A percentile compares a stretch with the other conserved stretches of the same genome.
These are phyloP conservation scores for Hypoxylon rickii DNA, from an alignment of 495 filamentous ascomycete genomes.

Conservation along the genomic window DNA sequence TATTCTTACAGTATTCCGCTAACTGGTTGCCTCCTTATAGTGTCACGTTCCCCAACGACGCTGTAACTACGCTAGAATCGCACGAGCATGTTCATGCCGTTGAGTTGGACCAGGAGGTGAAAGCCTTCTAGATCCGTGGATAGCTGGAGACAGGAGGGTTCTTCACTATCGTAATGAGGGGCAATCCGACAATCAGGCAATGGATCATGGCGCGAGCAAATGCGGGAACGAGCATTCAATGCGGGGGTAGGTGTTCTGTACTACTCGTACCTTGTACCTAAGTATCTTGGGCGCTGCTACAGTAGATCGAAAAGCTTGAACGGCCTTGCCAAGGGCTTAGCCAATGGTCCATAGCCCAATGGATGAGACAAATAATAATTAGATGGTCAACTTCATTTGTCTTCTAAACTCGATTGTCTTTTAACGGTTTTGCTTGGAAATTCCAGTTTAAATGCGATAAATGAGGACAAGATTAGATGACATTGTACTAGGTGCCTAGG, in stretches of 20 bases:
- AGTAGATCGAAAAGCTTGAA: conserved; percentile 20
- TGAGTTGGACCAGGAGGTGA: conserved; percentile 73
- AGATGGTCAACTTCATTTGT: too few relatives aligned
- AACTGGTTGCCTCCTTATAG: conserved; percentile 48
- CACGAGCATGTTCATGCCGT: conserved; percentile 72
- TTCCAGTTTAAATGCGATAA: too few relatives aligned
- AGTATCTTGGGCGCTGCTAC: not conserved
- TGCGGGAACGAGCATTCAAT: conserved; percentile 6
- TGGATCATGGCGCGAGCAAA: conserved; percentile 13
- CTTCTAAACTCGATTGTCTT: too few relatives aligned
- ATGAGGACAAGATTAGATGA: too few relatives aligned
- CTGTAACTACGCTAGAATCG: conserved; percentile 62
- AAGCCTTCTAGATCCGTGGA: conserved; percentile 62
- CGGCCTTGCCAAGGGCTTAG: conserved; percentile 27
- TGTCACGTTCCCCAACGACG: conserved; percentile 71
- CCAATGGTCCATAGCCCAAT: too few relatives aligned
- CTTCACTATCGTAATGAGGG: conserved; percentile 19
- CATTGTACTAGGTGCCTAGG: too few relatives aligned
- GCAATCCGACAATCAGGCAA: conserved; percentile 21
- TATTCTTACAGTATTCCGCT: not conserved
- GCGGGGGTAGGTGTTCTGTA: conserved; percentile 12
- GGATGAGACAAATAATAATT: too few relatives aligned
- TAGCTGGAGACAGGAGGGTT: not conserved
- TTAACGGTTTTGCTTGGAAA: too few relatives aligned
- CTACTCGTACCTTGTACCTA: not conserved